A percentile compares a stretch with the other conserved stretches of the same genome.
These are phyloP conservation scores for cucumber (Cucumis sativus) DNA, from an alignment of 306 rosid species.

Conservation along the genomic window Cucumber_9930_V3 NC_026657.2:32853001-32853500, in stretches of 20 bases:
- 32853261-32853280: slow-evolving; percentile 6
- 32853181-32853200: neutral
- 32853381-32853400: neutral
- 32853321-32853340: neutral
- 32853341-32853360: neutral
- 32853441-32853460: neutral
- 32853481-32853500: neutral
- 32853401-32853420: too few relatives aligned
- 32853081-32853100: too few relatives aligned
- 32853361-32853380: neutral
- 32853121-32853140: too few relatives aligned
- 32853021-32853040: too few relatives aligned
- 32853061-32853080: too few relatives aligned
- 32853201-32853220: neutral
- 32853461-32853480: neutral
- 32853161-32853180: neutral
- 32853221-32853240: neutral
- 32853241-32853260: slow-evolving; percentile 1
- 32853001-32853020: too few relatives aligned
- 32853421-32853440: too few relatives aligned
- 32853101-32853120: too few relatives aligned
- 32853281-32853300: slow-evolving; percentile 5
- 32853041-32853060: too few relatives aligned
- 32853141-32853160: too few relatives aligned
- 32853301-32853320: too few relatives aligned